phyloP scores from a whole-genome alignment of 805 yeast species.

The Kregervanrija pseudodelftensis region DNA sequence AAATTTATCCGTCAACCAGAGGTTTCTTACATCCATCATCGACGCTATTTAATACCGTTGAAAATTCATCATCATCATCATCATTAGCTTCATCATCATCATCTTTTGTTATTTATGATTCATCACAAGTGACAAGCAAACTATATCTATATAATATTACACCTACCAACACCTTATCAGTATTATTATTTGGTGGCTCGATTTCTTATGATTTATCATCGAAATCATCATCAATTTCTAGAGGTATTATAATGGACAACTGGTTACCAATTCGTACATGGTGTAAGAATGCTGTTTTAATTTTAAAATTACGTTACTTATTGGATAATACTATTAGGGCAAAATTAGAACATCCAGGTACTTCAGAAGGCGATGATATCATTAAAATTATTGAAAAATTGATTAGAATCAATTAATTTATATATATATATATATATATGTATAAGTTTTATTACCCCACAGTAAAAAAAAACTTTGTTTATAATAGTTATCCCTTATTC shows the following conservation, averaged over 20 bases:
- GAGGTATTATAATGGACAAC: conserved; percentile 79
- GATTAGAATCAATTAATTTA: conserved; percentile 14
- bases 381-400: conserved; percentile 34
- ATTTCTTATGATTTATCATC: conserved; percentile 49
- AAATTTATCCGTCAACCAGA: conserved; percentile 49
- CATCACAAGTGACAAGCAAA: conserved; percentile 56
- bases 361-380: conserved; percentile 28
- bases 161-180: conserved; percentile 66
- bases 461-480: neutral
- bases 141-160: conserved; percentile 69
- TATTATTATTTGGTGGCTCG: conserved; percentile 77
- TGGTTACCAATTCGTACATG: conserved; percentile 91
- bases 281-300: conserved; percentile 87
- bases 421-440: neutral
- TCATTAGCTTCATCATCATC: conserved; percentile 33
- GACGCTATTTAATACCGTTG: conserved; percentile 43
- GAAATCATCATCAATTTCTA: conserved; percentile 41
- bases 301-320: conserved; percentile 59
- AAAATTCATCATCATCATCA: conserved; percentile 17
- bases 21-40: conserved; percentile 89
- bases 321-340: conserved; percentile 62
- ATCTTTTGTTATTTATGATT: conserved; percentile 56
- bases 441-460: neutral
- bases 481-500: conserved; percentile 1
- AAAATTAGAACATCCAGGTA: conserved; percentile 33